A percentile compares a stretch with the other conserved stretches of the same genome.
These are phyloP conservation scores for Solanum sparsipilum DNA, from an alignment of 257 asterid genomes.

Conservation along the genomic window DNA sequence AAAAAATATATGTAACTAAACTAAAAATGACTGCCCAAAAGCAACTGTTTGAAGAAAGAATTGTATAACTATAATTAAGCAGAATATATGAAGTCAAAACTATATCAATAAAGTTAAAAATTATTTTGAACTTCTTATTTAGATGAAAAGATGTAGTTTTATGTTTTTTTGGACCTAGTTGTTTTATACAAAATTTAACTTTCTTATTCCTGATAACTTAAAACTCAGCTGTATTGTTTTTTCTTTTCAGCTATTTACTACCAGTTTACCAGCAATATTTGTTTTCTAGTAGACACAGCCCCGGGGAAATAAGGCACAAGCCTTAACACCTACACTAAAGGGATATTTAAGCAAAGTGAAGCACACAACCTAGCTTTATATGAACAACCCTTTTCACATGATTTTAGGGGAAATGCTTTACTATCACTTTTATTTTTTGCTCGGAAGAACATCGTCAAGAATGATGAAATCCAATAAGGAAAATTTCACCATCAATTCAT, in stretches of 20 bases:
- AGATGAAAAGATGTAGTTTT: background rate
- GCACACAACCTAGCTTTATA: background rate
- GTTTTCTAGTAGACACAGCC: background rate
- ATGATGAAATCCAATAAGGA: background rate
- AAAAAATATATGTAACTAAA: background rate
- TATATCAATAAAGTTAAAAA: background rate
- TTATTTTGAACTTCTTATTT: background rate
- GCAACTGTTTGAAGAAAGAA: background rate
- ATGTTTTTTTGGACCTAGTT: background rate
- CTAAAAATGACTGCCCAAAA: background rate
- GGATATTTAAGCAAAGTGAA: background rate
- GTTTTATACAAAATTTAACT: background rate
- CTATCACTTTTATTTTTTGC: background rate
- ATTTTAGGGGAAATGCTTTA: background rate
- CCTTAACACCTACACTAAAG: background rate
- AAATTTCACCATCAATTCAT: background rate
- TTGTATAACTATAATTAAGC: background rate
- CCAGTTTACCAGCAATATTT: background rate
- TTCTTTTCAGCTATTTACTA: background rate
- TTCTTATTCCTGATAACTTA: background rate
- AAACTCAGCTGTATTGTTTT: background rate
- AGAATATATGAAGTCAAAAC: background rate
- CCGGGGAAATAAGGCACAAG: background rate
- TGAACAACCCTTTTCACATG: background rate
- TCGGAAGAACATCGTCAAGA: background rate